phyloP scores from a whole-genome alignment of 345 rosid species.

The Citrus glauca region DNA sequence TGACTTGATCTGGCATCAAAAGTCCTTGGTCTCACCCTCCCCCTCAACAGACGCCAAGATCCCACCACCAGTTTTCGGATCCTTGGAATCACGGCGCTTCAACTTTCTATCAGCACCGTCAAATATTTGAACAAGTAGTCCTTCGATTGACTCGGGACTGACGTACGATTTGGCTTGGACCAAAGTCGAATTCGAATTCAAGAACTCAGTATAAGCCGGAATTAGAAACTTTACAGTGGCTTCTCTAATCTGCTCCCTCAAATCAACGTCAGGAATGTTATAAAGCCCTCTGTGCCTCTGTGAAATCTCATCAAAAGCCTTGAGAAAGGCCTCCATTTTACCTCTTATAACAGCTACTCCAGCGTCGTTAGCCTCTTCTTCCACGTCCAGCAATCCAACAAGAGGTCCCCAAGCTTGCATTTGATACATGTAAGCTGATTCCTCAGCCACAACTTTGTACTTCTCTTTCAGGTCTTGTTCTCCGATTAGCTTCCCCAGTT shows the following conservation, averaged over 20 bases:
- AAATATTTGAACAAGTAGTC: conserved; percentile 28
- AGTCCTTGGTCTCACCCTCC: conserved; percentile 22
- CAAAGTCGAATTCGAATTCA: conserved; percentile 14
- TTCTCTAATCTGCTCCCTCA: conserved; percentile 51
- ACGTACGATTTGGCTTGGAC: conserved; percentile 21
- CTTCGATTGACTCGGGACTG: conserved; percentile 29
- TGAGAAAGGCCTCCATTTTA: conserved; percentile 39
- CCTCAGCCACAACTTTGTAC: conserved; percentile 52
- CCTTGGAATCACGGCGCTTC: conserved; percentile 33
- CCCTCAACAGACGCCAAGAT: conserved; percentile 17
- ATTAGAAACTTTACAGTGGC: conserved; percentile 43
- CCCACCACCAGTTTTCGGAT: conserved; percentile 10
- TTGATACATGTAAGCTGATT: conserved; percentile 60
- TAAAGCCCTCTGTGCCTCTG: conserved; percentile 30
- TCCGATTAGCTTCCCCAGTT: conserved; percentile 50
- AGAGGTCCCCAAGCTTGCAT: conserved; percentile 49
- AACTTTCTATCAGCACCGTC: conserved; percentile 24
- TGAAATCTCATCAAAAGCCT: conserved; percentile 39
- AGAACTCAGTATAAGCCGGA: conserved; percentile 39
- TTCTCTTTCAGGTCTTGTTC: conserved; percentile 38
- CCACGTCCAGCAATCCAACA: conserved; percentile 34
- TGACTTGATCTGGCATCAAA: conserved; percentile 26
- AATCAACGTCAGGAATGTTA: conserved; percentile 42
- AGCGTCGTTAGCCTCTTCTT: conserved; percentile 6
- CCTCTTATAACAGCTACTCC: conserved; percentile 17